These are phyloP conservation scores for Aquilaria sinensis DNA, from an alignment of 345 rosid genomes.

Conservation along the genomic window DNA sequence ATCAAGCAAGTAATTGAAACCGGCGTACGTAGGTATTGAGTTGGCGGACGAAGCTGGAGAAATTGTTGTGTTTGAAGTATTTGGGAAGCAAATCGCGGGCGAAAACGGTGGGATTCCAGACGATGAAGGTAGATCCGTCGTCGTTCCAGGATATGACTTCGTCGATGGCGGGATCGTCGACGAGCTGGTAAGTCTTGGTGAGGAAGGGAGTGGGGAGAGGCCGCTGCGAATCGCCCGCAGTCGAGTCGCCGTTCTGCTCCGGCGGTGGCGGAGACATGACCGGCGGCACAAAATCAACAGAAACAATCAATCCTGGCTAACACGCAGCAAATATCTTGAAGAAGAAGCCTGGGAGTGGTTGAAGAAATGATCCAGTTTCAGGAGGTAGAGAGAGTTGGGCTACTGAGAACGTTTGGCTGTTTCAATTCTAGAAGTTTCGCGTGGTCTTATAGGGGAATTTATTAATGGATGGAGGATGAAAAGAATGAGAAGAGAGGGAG, in stretches of 20 bases:
- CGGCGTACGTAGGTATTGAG: slow-evolving; percentile 76
- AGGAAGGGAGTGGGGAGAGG: slow-evolving; percentile 81
- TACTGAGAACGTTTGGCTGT: not conserved
- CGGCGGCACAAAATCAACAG: not conserved
- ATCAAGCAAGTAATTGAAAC: no score
- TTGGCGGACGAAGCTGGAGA: slow-evolving; percentile 94
- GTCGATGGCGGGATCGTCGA: slow-evolving; percentile 57
- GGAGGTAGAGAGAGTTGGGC: not conserved
- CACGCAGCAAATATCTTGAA: not conserved
- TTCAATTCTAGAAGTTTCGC: slow-evolving; percentile 34
- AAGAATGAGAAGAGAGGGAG: not conserved
- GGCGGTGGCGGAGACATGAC: slow-evolving; percentile 23
- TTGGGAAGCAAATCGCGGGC: slow-evolving; percentile 83
- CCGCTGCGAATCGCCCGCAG: slow-evolving; percentile 45
- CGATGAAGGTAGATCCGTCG: slow-evolving; percentile 80
- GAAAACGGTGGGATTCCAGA: slow-evolving; percentile 83
- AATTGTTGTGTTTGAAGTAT: slow-evolving; percentile 83
- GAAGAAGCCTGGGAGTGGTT: not conserved
- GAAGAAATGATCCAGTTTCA: no score
- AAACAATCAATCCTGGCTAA: not conserved
- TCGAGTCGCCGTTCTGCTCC: slow-evolving; percentile 24
- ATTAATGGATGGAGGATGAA: slow-evolving; percentile 6
- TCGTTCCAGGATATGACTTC: slow-evolving; percentile 89
- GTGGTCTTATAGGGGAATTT: not conserved
- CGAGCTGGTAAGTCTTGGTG: slow-evolving; percentile 73